Evolutionary conservation across 2,329 filamentous ascomycete genomes (phyloP).

Genomic region (Metarhizium guizhouense): DNA sequence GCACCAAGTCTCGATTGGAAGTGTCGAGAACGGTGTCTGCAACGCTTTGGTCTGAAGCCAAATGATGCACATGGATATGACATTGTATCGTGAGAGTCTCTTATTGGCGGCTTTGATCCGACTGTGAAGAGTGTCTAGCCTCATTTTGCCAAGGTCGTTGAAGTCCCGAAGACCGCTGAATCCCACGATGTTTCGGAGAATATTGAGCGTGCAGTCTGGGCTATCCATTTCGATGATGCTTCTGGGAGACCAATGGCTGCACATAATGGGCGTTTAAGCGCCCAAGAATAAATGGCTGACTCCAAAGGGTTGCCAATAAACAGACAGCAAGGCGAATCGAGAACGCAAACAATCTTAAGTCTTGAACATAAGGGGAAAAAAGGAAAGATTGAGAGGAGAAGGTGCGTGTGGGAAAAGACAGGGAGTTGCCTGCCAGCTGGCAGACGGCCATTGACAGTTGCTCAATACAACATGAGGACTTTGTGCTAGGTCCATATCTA

Average conservation of each 20-base stretch:
- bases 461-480: background rate
- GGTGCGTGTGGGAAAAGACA: background rate
- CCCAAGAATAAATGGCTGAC: background rate
- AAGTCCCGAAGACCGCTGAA: constrained; percentile 13
- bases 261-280: background rate
- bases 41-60: constrained; percentile 18
- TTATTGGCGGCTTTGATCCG: constrained; percentile 8
- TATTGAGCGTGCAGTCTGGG: constrained; percentile 8
- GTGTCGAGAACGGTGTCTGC: background rate
- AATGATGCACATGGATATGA: constrained; percentile 15
- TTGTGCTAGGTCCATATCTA: too few species aligned
- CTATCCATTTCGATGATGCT: constrained; percentile 13
- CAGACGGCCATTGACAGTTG: background rate
- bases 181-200: constrained; percentile 14
- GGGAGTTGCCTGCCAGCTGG: background rate
- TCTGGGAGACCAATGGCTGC: background rate
- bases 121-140: constrained; percentile 15
- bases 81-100: constrained; percentile 7
- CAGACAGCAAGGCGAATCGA: background rate
- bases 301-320: background rate
- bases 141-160: constrained; percentile 14
- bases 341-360: background rate
- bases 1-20: constrained; percentile 4
- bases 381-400: background rate
- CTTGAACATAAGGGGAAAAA: background rate